Conservation (phyloP, 2,329 filamentous ascomycete species). For the Microdochium trichocladiopsis region DNA sequence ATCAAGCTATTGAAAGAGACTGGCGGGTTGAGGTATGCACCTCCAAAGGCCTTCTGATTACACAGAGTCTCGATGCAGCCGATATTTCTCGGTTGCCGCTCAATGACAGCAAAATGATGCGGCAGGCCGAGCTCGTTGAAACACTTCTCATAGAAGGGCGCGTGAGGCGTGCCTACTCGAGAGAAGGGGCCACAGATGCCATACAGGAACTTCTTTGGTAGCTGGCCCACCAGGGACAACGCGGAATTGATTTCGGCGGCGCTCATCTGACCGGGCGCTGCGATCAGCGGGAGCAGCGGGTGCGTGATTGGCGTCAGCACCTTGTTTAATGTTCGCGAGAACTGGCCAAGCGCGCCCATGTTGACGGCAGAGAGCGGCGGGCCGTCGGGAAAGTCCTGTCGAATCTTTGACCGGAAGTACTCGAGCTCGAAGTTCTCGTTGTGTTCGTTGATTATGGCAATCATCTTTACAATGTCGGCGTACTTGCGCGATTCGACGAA, state of each 20-base stretch:
- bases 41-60: conserved; percentile 69
- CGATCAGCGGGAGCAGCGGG: conserved; percentile 74
- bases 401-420: conserved; percentile 76
- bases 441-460: conserved; percentile 71
- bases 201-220: conserved; percentile 74
- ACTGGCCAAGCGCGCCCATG: conserved; percentile 80
- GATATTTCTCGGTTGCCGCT: conserved; percentile 58
- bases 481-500: conserved; percentile 68
- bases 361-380: conserved; percentile 79
- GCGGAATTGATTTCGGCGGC: conserved; percentile 80
- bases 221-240: conserved; percentile 69
- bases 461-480: conserved; percentile 87
- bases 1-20: conserved; percentile 55
- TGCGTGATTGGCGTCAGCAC: conserved; percentile 87
- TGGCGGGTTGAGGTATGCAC: conserved; percentile 73
- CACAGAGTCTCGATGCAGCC: conserved; percentile 65
- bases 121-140: conserved; percentile 81
- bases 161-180: conserved; percentile 59
- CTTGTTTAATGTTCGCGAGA: conserved; percentile 76
- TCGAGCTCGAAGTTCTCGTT: conserved; percentile 88
- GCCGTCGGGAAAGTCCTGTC: conserved; percentile 57
- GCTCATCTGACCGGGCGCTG: conserved; percentile 78
- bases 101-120: conserved; percentile 70
- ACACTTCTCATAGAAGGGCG: conserved; percentile 80
- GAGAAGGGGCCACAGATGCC: conserved; percentile 67